Conservation (phyloP, 2,329 filamentous ascomycete genomes). For the Blumeria hordei region DNA sequence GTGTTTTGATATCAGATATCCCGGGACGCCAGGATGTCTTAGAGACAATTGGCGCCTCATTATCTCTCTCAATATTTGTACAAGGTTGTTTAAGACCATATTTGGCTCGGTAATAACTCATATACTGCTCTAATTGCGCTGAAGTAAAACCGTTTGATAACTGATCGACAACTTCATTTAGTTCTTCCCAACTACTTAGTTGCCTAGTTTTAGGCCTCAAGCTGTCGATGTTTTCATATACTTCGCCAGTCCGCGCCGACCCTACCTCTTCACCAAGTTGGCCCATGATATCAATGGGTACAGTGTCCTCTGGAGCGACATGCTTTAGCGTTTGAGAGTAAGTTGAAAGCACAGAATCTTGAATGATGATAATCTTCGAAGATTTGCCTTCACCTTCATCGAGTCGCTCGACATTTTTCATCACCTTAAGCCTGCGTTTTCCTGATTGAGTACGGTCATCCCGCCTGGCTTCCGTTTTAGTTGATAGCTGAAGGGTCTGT, state of each 20-base stretch:
- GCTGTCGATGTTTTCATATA: slow-evolving; percentile 12
- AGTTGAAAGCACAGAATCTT: slow-evolving; percentile 9
- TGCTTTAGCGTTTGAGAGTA: slow-evolving; percentile 1
- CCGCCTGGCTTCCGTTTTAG: too few species aligned
- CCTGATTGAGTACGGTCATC: too few species aligned
- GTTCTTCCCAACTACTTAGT: slow-evolving; percentile 9
- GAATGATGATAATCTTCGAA: slow-evolving; percentile 13
- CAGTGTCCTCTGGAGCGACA: slow-evolving; percentile 1
- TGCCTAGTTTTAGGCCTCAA: slow-evolving; percentile 8
- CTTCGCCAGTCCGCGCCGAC: slow-evolving; percentile 9
- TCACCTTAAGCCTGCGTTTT: neutral
- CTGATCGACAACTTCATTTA: slow-evolving; percentile 10
- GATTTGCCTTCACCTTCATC: slow-evolving; percentile 4
- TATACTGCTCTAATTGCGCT: slow-evolving; percentile 12
- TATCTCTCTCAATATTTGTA: neutral
- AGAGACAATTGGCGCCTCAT: slow-evolving; percentile 4
- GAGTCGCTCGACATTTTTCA: neutral
- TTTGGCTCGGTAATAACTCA: slow-evolving; percentile 4
- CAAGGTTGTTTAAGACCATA: neutral
- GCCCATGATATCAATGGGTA: slow-evolving; percentile 13
- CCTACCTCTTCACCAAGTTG: slow-evolving; percentile 12
- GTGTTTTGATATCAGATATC: slow-evolving; percentile 6
- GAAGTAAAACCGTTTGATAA: slow-evolving; percentile 13
- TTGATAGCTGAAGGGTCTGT: too few species aligned
- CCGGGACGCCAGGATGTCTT: slow-evolving; percentile 13